Conservation (phyloP, 192 early-diverging fungal genomes). For the Piromyces sp. region DNA sequence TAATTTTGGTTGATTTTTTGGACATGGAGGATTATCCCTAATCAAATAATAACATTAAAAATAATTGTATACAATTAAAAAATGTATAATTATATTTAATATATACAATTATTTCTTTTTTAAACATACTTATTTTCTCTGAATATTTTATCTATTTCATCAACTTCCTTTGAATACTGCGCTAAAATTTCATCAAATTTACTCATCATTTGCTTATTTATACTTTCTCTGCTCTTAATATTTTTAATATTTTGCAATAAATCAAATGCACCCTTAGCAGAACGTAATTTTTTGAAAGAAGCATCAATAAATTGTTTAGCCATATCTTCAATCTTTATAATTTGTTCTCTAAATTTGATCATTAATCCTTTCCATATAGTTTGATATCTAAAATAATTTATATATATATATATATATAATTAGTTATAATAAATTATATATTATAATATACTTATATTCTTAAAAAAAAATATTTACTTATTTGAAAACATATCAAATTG, state of each 20-base stretch:
- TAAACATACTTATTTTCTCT: conserved; percentile 29
- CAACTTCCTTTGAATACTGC: conserved; percentile 40
- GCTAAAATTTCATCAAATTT: conserved; percentile 49
- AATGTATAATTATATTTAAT: too few species aligned
- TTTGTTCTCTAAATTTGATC: conserved; percentile 43
- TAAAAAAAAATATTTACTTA: too few species aligned
- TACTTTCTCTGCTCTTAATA: conserved; percentile 34
- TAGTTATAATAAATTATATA: too few species aligned
- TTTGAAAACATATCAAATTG: conserved; percentile 44
- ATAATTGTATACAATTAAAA: too few species aligned
- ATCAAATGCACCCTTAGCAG: conserved; percentile 45
- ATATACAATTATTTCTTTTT: too few species aligned
- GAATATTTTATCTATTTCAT: conserved; percentile 43
- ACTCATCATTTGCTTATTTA: conserved; percentile 45
- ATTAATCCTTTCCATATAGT: conserved; percentile 37
- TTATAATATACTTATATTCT: too few species aligned
- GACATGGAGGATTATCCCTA: conserved; percentile 30
- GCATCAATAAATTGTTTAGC: conserved; percentile 50
- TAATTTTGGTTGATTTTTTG: conserved; percentile 43
- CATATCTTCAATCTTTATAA: conserved; percentile 48
- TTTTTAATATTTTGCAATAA: conserved; percentile 47
- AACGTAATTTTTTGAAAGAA: conserved; percentile 40
- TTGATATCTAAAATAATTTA: conserved; percentile 16
- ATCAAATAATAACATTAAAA: neutral
- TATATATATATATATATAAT: too few species aligned